Evolutionary conservation across 208 protist species (phyloP).

Genomic region (Crithidia brevicula): DNA sequence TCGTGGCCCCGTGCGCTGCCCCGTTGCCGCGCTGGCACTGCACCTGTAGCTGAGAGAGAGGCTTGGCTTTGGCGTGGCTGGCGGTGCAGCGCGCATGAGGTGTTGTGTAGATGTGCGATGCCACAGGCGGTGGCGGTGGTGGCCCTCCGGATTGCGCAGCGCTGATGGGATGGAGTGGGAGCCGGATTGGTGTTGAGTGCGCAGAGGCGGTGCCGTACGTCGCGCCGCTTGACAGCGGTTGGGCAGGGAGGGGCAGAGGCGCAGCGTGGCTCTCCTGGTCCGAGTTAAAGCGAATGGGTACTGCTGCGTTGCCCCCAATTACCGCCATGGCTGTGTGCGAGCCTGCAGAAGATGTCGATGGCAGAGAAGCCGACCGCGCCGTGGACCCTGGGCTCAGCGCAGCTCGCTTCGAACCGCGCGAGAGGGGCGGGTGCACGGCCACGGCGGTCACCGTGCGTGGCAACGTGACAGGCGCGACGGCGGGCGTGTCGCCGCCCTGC

Average conservation of each 20-base stretch:
- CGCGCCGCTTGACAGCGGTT: too few relatives aligned
- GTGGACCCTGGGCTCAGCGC: neutral
- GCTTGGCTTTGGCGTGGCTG: conserved; percentile 2
- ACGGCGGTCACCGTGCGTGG: conserved; percentile 12
- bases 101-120: neutral
- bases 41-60: conserved; percentile 10
- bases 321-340: neutral
- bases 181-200: conserved; percentile 3
- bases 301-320: too few relatives aligned
- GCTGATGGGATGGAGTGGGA: neutral
- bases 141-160: neutral
- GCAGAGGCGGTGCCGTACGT: neutral
- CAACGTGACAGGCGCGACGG: neutral
- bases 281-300: too few relatives aligned
- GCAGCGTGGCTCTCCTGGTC: too few relatives aligned
- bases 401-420: conserved; percentile 6
- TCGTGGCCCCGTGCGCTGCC: conserved; percentile 1
- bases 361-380: neutral
- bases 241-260: too few relatives aligned
- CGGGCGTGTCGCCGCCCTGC: neutral
- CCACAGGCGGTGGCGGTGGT: neutral
- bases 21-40: neutral
- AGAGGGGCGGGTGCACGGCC: conserved; percentile 19
- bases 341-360: neutral
- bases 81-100: neutral